These are phyloP conservation scores for Guyanaporus albipodus DNA, from an alignment of 768 basidiomycete species.

Conservation along the genomic window DNA sequence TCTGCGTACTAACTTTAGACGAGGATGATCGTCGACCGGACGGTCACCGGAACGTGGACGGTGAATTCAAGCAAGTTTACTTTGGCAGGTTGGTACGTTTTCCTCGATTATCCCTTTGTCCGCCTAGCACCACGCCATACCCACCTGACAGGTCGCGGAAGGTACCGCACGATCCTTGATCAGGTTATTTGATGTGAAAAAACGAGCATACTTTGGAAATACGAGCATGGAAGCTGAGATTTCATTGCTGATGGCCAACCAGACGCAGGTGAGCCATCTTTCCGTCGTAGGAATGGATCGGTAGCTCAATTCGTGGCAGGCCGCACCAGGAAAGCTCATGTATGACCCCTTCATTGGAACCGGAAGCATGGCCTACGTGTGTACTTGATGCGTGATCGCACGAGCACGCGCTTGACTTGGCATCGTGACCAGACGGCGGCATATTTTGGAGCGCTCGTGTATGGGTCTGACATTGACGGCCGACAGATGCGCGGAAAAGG, in stretches of 20 bases:
- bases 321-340: slow-evolving; percentile 81
- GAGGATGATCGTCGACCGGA: slow-evolving; percentile 46
- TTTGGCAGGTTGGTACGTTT: slow-evolving; percentile 83
- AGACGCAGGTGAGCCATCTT: slow-evolving; percentile 65
- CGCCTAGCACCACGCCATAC: background rate
- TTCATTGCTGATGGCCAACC: slow-evolving; percentile 94
- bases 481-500: slow-evolving; percentile 96
- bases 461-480: slow-evolving; percentile 96
- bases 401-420: background rate
- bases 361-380: slow-evolving; percentile 85
- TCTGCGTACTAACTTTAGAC: slow-evolving; percentile 34
- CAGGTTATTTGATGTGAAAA: slow-evolving; percentile 79
- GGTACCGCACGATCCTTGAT: slow-evolving; percentile 69
- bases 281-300: background rate
- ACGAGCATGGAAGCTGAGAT: slow-evolving; percentile 98
- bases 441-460: slow-evolving; percentile 80
- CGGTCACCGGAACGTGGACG: slow-evolving; percentile 55
- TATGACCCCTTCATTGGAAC: slow-evolving; percentile 97
- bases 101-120: background rate
- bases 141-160: slow-evolving; percentile 43
- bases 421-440: slow-evolving; percentile 60
- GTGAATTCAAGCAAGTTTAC: slow-evolving; percentile 66
- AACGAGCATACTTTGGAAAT: slow-evolving; percentile 86
- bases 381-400: slow-evolving; percentile 1
- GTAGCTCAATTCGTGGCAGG: slow-evolving; percentile 40